Evolutionary conservation across 192 early-diverging fungal genomes (phyloP).

Genomic region (Umbelopsis isabellina): DNA sequence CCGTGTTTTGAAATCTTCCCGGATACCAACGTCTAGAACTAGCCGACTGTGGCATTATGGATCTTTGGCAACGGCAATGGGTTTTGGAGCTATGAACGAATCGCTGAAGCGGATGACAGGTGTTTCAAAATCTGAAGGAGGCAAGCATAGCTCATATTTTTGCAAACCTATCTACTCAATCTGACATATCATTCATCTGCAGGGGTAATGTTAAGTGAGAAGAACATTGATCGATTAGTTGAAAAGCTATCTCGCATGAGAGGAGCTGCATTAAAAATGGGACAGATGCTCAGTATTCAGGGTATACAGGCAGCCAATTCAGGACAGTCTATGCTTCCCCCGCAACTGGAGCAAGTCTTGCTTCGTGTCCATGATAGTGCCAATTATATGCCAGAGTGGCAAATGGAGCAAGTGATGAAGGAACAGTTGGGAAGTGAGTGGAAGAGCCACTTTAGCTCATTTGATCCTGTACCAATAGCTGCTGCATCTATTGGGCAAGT

Average conservation of each 20-base stretch:
- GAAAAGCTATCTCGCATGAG: conserved; percentile 88
- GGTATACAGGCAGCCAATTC: conserved; percentile 51
- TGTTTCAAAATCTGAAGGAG: conserved; percentile 36
- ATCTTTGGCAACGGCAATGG: conserved; percentile 71
- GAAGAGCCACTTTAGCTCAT: conserved; percentile 66
- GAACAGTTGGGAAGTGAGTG: conserved; percentile 75
- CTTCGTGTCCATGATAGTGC: conserved; percentile 91
- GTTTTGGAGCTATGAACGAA: conserved; percentile 71
- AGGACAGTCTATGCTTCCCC: conserved; percentile 66
- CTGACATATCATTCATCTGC: not conserved
- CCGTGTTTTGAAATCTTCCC: conserved; percentile 44
- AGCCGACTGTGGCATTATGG: conserved; percentile 85
- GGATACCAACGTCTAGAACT: conserved; percentile 79
- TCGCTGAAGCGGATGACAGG: conserved; percentile 63
- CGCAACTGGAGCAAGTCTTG: conserved; percentile 80
- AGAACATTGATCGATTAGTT: conserved; percentile 88
- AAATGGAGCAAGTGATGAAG: conserved; percentile 76
- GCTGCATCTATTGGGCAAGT: conserved; percentile 92
- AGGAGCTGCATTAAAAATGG: conserved; percentile 95
- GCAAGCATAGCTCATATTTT: not conserved
- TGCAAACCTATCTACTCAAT: not conserved
- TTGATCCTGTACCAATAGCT: conserved; percentile 86
- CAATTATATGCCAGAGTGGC: conserved; percentile 92
- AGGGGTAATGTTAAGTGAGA: conserved; percentile 65
- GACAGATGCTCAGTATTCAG: conserved; percentile 98